These are phyloP conservation scores for Combretum micranthum DNA, from an alignment of 345 rosid genomes.

Conservation along the genomic window DNA sequence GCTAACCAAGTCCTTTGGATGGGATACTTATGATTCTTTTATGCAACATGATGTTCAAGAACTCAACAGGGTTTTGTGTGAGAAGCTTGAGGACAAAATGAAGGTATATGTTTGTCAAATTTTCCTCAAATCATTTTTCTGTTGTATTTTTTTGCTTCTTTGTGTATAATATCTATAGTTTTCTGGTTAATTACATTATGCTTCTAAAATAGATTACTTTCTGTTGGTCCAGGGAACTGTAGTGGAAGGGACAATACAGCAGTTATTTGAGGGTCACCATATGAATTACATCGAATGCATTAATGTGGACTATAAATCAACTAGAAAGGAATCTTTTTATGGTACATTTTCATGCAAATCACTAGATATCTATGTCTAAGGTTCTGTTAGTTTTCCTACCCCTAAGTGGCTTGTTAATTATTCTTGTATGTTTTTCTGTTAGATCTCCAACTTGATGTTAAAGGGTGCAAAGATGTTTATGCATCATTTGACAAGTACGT, in stretches of 20 bases:
- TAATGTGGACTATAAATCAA: constrained; percentile 89
- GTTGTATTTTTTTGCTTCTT: constrained; percentile 14
- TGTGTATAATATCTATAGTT: neutral
- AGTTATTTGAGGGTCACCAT: constrained; percentile 94
- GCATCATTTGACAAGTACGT: constrained; percentile 98
- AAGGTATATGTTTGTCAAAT: constrained; percentile 45
- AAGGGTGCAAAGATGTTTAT: constrained; percentile 95
- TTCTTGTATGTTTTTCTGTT: constrained; percentile 16
- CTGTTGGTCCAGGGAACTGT: constrained; percentile 70
- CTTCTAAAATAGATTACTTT: neutral
- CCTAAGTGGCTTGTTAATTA: too few species aligned
- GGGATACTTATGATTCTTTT: constrained; percentile 98
- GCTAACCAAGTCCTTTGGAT: constrained; percentile 93
- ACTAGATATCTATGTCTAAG: too few species aligned
- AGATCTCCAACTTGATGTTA: constrained; percentile 99
- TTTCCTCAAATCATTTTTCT: neutral
- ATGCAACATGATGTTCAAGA: constrained; percentile 99
- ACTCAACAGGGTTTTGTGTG: constrained; percentile 85
- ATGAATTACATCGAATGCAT: constrained; percentile 99
- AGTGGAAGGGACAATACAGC: constrained; percentile 97
- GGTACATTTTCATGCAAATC: constrained; percentile 33
- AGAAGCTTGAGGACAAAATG: constrained; percentile 97
- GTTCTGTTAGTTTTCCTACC: too few species aligned
- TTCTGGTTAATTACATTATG: too few species aligned
- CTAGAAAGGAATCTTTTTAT: constrained; percentile 92